A percentile compares a stretch with the other conserved stretches of the same genome.
phyloP scores from a whole-genome alignment of 208 protist genomes.

The Paratrypanosoma confusum region DNA sequence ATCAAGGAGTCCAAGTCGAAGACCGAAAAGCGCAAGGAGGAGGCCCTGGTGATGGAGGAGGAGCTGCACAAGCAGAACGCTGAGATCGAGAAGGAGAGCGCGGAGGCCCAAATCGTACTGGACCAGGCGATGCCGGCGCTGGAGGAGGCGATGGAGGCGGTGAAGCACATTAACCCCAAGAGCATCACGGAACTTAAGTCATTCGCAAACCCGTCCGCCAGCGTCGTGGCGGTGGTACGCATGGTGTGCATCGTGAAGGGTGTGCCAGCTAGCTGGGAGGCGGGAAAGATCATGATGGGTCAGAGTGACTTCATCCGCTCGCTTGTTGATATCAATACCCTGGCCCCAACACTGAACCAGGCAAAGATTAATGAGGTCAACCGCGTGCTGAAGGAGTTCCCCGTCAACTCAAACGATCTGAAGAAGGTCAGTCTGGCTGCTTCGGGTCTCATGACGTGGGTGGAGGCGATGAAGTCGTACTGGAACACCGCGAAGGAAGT shows the following conservation, averaged over 20 bases:
- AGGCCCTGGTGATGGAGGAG: slow-evolving; percentile 86
- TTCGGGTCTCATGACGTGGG: slow-evolving; percentile 94
- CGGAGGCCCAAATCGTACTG: slow-evolving; percentile 91
- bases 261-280: slow-evolving; percentile 79
- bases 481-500: slow-evolving; percentile 96
- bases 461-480: slow-evolving; percentile 96
- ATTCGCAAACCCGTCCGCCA: slow-evolving; percentile 92
- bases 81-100: slow-evolving; percentile 87
- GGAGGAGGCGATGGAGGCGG: slow-evolving; percentile 92
- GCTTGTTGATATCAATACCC: slow-evolving; percentile 84
- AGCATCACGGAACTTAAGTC: slow-evolving; percentile 96
- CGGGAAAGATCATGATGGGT: slow-evolving; percentile 88
- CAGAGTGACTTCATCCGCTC: slow-evolving; percentile 86
- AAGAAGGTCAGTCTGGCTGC: slow-evolving; percentile 89
- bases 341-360: slow-evolving; percentile 83
- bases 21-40: slow-evolving; percentile 81
- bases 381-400: slow-evolving; percentile 86
- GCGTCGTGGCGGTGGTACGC: slow-evolving; percentile 92
- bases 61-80: slow-evolving; percentile 84
- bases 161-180: slow-evolving; percentile 91
- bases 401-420: slow-evolving; percentile 85
- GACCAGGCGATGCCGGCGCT: slow-evolving; percentile 95
- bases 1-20: slow-evolving; percentile 85
- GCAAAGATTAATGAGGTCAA: slow-evolving; percentile 93
- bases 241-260: slow-evolving; percentile 91